Base-by-base conservation (phyloP, 768 basidiomycete species). In the Neoboletus subvelutipes region DNA sequence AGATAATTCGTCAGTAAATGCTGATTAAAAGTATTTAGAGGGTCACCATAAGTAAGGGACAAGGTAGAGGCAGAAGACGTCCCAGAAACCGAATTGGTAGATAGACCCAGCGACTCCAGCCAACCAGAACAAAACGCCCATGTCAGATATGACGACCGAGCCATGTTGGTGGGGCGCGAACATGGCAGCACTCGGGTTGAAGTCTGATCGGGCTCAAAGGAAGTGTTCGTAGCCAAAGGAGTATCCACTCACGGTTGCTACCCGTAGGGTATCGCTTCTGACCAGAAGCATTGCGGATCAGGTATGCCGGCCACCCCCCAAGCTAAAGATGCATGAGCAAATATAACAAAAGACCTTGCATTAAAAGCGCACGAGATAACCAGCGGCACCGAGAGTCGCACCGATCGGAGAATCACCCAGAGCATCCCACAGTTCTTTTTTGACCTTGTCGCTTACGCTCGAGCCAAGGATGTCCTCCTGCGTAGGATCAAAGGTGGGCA, bases 351-450 rank as follows among this genome's bases (percentile, higher is more conserved):
- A 33, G 22, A 26, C 4, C 17, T 18, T 24, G 24, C 40, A 45
- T 54, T 49, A 10, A 46, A 45, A 0, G 73, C 80, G 41, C 57
- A 90, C 87, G 62, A 92, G 71, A 68, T 90, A 90, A 24, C 77
- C 74, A 39, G 78, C 78, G 45, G 82, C 73, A 22, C 75, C 77
- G 2, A 83, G 57, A 28, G 82, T 70, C 39, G 88, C 83, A 60
- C 82, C 85, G 41, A 97, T 78, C 18, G 96, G 96, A 10, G 93
- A 92, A 74, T 98, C 96, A 45, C 91, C 92, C 42, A 98, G 73
- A 40, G 95, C 91, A 56, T 98, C 96, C 76, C 79, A 83, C 4
- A 95, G 73, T 67, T 91, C 90, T 56, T 79, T 78, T 75, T 82
- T 83, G 50, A 91, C 81, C 61, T 88, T 83, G 45, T 83, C 78